Evolutionary conservation across 176 grass and related monocot genomes (phyloP).

Genomic region (Carex parvula): DNA sequence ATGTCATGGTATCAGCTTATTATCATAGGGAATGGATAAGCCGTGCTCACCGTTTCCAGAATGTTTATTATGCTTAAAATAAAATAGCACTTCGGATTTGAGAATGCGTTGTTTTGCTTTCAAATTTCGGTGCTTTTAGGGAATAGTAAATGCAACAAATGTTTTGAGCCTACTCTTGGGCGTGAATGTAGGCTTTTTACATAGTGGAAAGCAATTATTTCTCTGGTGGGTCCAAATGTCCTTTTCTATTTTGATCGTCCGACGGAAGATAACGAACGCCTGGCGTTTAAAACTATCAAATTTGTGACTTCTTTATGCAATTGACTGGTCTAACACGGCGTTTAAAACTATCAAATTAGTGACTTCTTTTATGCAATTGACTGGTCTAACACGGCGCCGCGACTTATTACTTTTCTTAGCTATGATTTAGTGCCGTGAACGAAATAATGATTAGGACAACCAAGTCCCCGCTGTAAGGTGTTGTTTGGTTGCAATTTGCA

Average conservation of each 20-base stretch:
- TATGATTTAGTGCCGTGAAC: background rate
- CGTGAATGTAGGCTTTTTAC: background rate
- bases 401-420: background rate
- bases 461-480: background rate
- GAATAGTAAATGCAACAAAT: background rate
- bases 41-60: background rate
- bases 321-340: too few relatives aligned
- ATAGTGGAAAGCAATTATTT: background rate
- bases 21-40: background rate
- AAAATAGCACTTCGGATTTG: background rate
- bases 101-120: background rate
- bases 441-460: background rate
- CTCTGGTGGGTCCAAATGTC: background rate
- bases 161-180: background rate
- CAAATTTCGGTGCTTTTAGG: background rate
- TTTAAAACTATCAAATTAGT: too few relatives aligned
- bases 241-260: background rate
- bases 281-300: background rate
- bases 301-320: too few relatives aligned
- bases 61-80: slow-evolving; percentile 17
- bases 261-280: background rate
- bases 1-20: background rate
- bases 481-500: background rate
- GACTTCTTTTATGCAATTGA: background rate
- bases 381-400: background rate